These are phyloP conservation scores for Pseudovirgaria hyperparasitica DNA, from an alignment of 2,329 filamentous ascomycete genomes.

Conservation along the genomic window DNA sequence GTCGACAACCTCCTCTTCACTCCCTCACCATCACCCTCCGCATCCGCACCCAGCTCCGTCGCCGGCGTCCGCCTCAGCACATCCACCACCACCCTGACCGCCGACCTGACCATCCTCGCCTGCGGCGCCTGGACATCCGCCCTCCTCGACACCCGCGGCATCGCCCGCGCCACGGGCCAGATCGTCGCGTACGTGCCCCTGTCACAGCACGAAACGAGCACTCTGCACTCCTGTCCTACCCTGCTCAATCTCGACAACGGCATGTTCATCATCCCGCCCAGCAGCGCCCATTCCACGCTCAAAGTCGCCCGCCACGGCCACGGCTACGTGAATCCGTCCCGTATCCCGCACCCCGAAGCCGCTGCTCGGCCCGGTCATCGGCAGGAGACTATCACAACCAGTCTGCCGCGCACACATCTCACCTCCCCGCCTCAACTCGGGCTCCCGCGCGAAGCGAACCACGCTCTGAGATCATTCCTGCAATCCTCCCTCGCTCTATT, in stretches of 20 bases:
- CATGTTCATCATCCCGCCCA: constrained; percentile 63
- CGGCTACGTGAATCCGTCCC: constrained; percentile 35
- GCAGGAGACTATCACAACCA: constrained; percentile 24
- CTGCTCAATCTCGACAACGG: constrained; percentile 59
- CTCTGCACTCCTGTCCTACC: constrained; percentile 55
- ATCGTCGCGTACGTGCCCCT: constrained; percentile 66
- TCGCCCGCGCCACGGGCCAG: constrained; percentile 72
- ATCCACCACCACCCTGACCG: constrained; percentile 39
- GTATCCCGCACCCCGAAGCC: constrained; percentile 34
- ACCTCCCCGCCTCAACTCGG: constrained; percentile 29
- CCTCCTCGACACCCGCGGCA: constrained; percentile 64
- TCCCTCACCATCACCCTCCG: constrained; percentile 7
- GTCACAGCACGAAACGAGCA: constrained; percentile 54
- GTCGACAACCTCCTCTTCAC: constrained; percentile 29
- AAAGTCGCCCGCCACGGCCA: constrained; percentile 40
- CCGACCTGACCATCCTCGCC: constrained; percentile 66
- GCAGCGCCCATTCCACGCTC: constrained; percentile 21
- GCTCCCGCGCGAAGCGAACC: constrained; percentile 20
- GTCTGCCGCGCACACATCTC: constrained; percentile 38
- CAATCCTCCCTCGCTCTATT: constrained; percentile 3
- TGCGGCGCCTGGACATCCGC: constrained; percentile 77
- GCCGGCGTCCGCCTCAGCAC: constrained; percentile 48
- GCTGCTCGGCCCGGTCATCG: constrained; percentile 13
- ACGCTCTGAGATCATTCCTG: constrained; percentile 19
- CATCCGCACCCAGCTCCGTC: constrained; percentile 20